Percentiles rank a stretch among this genome's conserved stretches.
These are phyloP conservation scores for Prunus dulcis DNA, from an alignment of 306 rosid genomes.

Conservation along the genomic window DNA sequence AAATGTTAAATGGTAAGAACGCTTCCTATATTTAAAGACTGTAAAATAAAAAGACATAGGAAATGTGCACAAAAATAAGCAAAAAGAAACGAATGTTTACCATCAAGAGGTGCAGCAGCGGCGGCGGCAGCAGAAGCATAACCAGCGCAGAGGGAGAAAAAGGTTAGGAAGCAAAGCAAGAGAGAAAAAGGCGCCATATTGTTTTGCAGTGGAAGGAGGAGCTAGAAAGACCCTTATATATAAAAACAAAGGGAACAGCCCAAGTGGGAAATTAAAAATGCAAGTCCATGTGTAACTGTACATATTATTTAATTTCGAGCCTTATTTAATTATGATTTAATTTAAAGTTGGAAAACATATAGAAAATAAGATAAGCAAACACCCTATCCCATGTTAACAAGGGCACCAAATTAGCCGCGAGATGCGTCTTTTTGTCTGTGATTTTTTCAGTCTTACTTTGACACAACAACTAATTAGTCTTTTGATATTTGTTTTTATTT, in stretches of 20 bases:
- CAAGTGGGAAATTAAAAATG: neutral
- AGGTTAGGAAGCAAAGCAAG: conserved; percentile 16
- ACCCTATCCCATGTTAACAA: conserved; percentile 10
- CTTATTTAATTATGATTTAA: neutral
- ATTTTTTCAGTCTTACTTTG: neutral
- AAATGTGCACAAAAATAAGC: neutral
- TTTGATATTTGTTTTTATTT: too few species aligned
- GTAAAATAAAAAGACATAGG: neutral
- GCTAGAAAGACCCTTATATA: conserved; percentile 8
- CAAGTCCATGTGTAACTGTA: neutral
- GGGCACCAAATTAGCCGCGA: conserved; percentile 27
- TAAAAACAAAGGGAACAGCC: neutral
- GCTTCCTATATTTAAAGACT: neutral
- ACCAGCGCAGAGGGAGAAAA: conserved; percentile 12
- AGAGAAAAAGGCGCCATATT: conserved; percentile 23
- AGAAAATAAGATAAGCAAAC: neutral
- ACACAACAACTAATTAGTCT: neutral
- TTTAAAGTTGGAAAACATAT: neutral
- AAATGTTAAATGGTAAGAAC: neutral
- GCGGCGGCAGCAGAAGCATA: conserved; percentile 19
- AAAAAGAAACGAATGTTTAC: conserved; percentile 6
- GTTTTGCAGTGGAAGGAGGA: conserved; percentile 2
- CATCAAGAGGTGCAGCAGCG: conserved; percentile 26
- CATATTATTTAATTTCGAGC: neutral
- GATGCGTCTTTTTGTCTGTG: conserved; percentile 18